Percentiles rank a stretch among this genome's conserved stretches.
These are phyloP conservation scores for Quillaja saponaria DNA, from an alignment of 306 rosid genomes.

Conservation along the genomic window DNA sequence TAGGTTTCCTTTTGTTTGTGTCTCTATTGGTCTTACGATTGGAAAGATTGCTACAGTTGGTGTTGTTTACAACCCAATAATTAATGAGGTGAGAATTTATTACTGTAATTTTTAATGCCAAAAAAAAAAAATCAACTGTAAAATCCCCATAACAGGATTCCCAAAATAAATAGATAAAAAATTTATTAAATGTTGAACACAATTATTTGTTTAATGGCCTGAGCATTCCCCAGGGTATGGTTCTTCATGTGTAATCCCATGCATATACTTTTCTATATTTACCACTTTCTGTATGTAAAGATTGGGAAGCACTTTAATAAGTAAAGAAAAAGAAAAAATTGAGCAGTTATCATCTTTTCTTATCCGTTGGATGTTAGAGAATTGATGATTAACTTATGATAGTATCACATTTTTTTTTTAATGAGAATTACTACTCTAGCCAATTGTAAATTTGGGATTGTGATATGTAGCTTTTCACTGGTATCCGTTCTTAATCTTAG, in stretches of 20 bases:
- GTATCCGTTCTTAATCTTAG: conserved; percentile 35
- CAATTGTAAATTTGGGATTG: conserved; percentile 32
- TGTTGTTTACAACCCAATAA: conserved; percentile 94
- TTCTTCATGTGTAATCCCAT: background rate
- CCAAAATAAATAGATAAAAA: background rate
- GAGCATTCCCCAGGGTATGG: background rate
- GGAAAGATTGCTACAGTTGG: conserved; percentile 78
- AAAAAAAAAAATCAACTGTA: no score
- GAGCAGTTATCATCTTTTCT: background rate
- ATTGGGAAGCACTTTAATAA: conserved; percentile 8
- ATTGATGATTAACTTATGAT: conserved; percentile 7
- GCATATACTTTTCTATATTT: background rate
- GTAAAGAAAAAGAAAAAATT: background rate
- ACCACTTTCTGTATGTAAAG: background rate
- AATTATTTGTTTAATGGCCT: background rate
- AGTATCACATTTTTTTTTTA: conserved; percentile 19
- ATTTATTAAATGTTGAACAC: conserved; percentile 1
- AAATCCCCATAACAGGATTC: conserved; percentile 10
- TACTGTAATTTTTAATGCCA: no score
- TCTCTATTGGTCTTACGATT: conserved; percentile 94
- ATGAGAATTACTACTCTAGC: conserved; percentile 14
- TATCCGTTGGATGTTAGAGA: conserved; percentile 11
- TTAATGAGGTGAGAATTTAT: conserved; percentile 90
- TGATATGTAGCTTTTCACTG: conserved; percentile 77
- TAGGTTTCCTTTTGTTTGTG: conserved; percentile 94